Base-by-base conservation (phyloP, 768 basidiomycete species). In the Termitomyces sp. region DNA sequence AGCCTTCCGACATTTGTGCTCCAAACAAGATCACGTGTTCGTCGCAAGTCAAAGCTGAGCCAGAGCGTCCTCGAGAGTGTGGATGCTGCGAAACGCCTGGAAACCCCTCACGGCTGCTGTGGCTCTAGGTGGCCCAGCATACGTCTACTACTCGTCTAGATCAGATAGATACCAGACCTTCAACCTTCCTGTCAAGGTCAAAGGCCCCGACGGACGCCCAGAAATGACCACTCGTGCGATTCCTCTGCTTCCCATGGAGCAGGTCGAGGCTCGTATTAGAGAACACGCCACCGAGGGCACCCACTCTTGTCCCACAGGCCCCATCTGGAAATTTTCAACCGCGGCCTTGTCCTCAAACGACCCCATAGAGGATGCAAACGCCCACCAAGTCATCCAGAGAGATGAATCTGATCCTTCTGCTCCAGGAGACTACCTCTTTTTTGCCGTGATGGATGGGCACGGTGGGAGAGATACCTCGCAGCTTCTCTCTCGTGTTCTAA, bases 391-490 rank as follows among this genome's bases (percentile, higher is more conserved):
- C 60, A 74, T 96, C 50, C 69, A 80, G 61, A 77, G 86, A 40
- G 85, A 90, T 65, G 73, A 73, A 3, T 73, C 80, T n/a, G 83
- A 86, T 62, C 76, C 80, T 10, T 77, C 81, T 3, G 76, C 76
- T 0, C 80, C 82, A 2, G 88, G 88, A 14, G 90, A 92, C 65
- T 80, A 89, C 59, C 76, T 93, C 44, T 90, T 96, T 72, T 94
- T 93, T 65, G 76, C 92, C 1, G 86, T 96, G 36, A 89, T 96
- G 86, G 94, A 94, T 64, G 94, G 94, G 2, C 97, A 98, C 69
- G 77, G 83, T 2, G 97, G 97, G 1, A 81, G 74, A 38, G 80
- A 92, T 53, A 98, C 96, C 2, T 94, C 92, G 13, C 81, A 83
- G 56, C 77, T 96, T 35, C 85, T 98, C 52, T 87, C 90, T 3